phyloP scores from a whole-genome alignment of 2,329 filamentous ascomycete genomes.

The Chrysosporium keratinophilum region DNA sequence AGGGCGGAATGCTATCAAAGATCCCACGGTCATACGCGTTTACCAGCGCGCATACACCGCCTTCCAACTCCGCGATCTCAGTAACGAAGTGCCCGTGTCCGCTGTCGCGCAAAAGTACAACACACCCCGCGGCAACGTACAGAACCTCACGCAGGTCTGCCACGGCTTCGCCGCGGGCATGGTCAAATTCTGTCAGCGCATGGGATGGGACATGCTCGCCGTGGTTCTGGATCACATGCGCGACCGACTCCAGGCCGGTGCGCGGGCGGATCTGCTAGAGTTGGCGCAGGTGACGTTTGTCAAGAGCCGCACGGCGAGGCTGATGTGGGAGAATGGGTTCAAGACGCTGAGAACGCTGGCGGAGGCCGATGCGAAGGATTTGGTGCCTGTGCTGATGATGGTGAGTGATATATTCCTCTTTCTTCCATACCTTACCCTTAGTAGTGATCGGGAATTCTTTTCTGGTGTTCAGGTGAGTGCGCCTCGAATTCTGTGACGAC shows the following conservation, averaged over 20 bases:
- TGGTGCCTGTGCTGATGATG: slow-evolving; percentile 63
- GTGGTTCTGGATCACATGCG: slow-evolving; percentile 66
- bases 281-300: slow-evolving; percentile 63
- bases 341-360: slow-evolving; percentile 57
- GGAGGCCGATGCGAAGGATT: slow-evolving; percentile 56
- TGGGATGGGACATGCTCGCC: slow-evolving; percentile 65
- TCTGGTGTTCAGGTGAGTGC: neutral
- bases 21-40: slow-evolving; percentile 51
- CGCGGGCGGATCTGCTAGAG: slow-evolving; percentile 58
- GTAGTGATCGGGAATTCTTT: neutral
- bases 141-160: slow-evolving; percentile 62
- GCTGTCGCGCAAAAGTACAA: slow-evolving; percentile 60
- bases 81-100: slow-evolving; percentile 64
- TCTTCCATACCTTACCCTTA: neutral
- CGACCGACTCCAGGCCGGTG: slow-evolving; percentile 61
- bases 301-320: slow-evolving; percentile 62
- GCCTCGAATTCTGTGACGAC: neutral
- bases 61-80: slow-evolving; percentile 66
- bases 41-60: slow-evolving; percentile 66
- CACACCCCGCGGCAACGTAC: slow-evolving; percentile 58
- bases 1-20: slow-evolving; percentile 51
- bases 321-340: slow-evolving; percentile 69
- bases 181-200: slow-evolving; percentile 66
- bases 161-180: slow-evolving; percentile 70
- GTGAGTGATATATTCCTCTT: slow-evolving; percentile 30